Conservation (phyloP, 2,329 filamentous ascomycete species). For the Curvularia sp. region DNA sequence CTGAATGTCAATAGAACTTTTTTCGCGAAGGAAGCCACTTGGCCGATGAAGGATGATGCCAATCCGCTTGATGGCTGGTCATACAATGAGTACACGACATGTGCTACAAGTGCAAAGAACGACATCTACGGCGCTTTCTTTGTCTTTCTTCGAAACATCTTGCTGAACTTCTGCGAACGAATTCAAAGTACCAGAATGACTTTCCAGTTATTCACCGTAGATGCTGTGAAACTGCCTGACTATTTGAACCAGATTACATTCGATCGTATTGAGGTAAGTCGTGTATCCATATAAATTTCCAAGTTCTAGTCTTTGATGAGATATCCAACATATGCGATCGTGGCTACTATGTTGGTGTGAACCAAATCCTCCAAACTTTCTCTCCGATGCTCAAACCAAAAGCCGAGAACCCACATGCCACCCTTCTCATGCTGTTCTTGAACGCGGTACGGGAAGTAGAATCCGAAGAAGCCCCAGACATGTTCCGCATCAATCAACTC, state of each 20-base stretch:
- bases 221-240: neutral
- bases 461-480: neutral
- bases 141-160: too few species aligned
- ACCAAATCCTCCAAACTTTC: conserved; percentile 39
- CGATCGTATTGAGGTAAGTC: neutral
- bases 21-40: too few species aligned
- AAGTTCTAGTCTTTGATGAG: conserved; percentile 26
- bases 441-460: conserved; percentile 32
- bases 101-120: too few species aligned
- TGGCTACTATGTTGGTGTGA: conserved; percentile 44
- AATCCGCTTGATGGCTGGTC: too few species aligned
- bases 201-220: neutral
- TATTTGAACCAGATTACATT: neutral
- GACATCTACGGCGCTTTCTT: too few species aligned
- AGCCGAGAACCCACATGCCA: conserved; percentile 49
- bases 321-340: conserved; percentile 52
- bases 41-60: too few species aligned
- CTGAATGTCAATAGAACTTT: too few species aligned
- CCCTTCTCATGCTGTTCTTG: conserved; percentile 53
- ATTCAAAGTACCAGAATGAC: neutral
- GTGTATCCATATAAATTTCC: neutral
- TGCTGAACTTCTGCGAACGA: too few species aligned
- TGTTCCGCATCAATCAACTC: neutral
- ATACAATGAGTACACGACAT: too few species aligned
- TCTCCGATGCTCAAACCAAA: conserved; percentile 45